These are phyloP conservation scores for Hemerocallis citrina DNA, from an alignment of 106 monocot genomes.

Conservation along the genomic window DNA sequence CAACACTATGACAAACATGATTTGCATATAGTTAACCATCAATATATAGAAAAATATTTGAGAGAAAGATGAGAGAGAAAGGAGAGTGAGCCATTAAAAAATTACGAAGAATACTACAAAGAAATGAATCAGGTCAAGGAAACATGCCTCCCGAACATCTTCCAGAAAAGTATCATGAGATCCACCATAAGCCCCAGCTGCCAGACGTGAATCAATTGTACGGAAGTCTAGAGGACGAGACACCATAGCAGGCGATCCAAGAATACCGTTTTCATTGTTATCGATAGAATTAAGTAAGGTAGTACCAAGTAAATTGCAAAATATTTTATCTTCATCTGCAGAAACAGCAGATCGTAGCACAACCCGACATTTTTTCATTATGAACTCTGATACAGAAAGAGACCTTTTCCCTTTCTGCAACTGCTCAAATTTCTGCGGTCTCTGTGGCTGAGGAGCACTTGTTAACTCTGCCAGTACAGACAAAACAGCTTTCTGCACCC, in stretches of 20 bases:
- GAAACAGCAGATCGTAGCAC: slow-evolving; percentile 53
- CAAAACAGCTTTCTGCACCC: slow-evolving; percentile 84
- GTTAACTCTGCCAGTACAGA: slow-evolving; percentile 50
- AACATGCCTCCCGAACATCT: slow-evolving; percentile 78
- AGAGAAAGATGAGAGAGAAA: background rate
- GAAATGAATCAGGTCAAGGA: background rate
- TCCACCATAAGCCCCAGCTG: slow-evolving; percentile 71
- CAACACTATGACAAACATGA: background rate
- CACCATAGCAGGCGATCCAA: slow-evolving; percentile 86
- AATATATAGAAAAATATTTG: background rate
- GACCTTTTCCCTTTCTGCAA: slow-evolving; percentile 23
- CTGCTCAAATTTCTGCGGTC: slow-evolving; percentile 45
- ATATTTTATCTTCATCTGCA: slow-evolving; percentile 78
- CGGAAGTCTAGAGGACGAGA: slow-evolving; percentile 95
- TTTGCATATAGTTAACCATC: background rate
- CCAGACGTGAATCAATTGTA: slow-evolving; percentile 79
- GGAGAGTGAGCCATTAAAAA: background rate
- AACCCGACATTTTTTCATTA: slow-evolving; percentile 87
- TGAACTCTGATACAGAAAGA: slow-evolving; percentile 57
- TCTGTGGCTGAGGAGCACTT: slow-evolving; percentile 36
- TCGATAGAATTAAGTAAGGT: slow-evolving; percentile 61
- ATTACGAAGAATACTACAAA: background rate
- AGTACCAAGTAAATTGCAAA: slow-evolving; percentile 82
- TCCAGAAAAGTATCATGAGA: slow-evolving; percentile 82
- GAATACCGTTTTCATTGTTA: slow-evolving; percentile 82